Evolutionary conservation across 2,329 filamentous ascomycete genomes (phyloP).

Genomic region (Claviceps sp.): DNA sequence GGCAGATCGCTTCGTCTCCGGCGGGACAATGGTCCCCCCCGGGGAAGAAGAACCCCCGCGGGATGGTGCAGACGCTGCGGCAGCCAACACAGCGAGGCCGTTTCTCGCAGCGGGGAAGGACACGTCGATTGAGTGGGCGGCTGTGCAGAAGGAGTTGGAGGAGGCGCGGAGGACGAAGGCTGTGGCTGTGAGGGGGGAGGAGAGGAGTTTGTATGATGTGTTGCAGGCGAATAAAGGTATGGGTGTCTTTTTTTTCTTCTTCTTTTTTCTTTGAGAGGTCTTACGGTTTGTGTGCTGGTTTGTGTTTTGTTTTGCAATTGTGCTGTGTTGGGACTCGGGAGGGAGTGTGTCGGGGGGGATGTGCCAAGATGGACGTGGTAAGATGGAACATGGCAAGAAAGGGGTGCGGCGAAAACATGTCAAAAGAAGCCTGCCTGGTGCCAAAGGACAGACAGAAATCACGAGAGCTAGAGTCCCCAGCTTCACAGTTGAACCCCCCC

Average conservation of each 20-base stretch:
- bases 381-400: too few species aligned
- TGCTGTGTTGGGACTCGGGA: neutral
- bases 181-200: conserved; percentile 30
- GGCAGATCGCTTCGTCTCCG: conserved; percentile 43
- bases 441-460: too few species aligned
- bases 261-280: neutral
- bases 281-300: neutral
- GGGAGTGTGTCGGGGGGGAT: too few species aligned
- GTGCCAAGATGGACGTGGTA: too few species aligned
- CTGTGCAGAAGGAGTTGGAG: conserved; percentile 51
- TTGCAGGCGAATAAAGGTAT: conserved; percentile 71
- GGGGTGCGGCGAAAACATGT: too few species aligned
- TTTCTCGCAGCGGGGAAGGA: neutral
- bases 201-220: conserved; percentile 58
- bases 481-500: too few species aligned
- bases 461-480: too few species aligned
- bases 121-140: conserved; percentile 42
- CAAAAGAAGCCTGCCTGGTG: too few species aligned
- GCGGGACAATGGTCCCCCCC: conserved; percentile 31
- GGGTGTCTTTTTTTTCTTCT: neutral
- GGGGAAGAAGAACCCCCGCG: conserved; percentile 5
- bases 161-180: conserved; percentile 41
- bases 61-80: neutral
- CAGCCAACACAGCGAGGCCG: neutral
- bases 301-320: neutral